Conservation (phyloP, 148 eudicot species). For the Arbutus unedo region DNA sequence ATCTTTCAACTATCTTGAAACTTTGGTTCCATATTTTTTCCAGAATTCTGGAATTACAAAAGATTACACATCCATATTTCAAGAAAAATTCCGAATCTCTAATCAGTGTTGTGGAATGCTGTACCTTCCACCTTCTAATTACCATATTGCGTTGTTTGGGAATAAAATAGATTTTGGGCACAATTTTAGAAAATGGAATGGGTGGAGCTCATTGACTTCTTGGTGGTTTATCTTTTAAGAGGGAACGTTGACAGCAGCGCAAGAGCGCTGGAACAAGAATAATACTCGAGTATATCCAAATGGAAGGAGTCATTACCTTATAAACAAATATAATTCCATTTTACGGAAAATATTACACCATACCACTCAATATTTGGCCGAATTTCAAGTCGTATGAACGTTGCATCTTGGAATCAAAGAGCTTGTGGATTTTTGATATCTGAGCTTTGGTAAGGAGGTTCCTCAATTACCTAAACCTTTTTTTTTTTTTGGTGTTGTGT, state of each 20-base stretch:
- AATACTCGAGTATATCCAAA: not conserved
- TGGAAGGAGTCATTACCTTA: not conserved
- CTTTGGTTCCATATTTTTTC: not conserved
- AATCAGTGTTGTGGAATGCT: not conserved
- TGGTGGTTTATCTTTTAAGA: not conserved
- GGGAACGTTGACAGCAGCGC: not conserved
- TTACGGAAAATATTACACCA: not conserved
- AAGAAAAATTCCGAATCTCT: not conserved
- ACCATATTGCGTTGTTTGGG: not conserved
- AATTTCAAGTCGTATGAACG: not conserved
- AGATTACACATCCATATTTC: not conserved
- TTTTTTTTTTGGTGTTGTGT: not conserved
- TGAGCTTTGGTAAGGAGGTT: not conserved
- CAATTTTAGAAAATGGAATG: not conserved
- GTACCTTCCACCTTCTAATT: not conserved
- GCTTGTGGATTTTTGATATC: not conserved
- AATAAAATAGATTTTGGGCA: not conserved
- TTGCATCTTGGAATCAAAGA: not conserved
- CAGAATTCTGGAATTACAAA: not conserved
- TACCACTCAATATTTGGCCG: not conserved
- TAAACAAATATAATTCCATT: not conserved
- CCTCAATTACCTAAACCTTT: not conserved
- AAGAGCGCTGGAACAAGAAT: not conserved
- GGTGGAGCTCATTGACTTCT: not conserved
- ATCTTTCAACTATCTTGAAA: not conserved